Base-by-base conservation (phyloP, 2,329 filamentous ascomycete species). In the Penicillium verrucosum region DNA sequence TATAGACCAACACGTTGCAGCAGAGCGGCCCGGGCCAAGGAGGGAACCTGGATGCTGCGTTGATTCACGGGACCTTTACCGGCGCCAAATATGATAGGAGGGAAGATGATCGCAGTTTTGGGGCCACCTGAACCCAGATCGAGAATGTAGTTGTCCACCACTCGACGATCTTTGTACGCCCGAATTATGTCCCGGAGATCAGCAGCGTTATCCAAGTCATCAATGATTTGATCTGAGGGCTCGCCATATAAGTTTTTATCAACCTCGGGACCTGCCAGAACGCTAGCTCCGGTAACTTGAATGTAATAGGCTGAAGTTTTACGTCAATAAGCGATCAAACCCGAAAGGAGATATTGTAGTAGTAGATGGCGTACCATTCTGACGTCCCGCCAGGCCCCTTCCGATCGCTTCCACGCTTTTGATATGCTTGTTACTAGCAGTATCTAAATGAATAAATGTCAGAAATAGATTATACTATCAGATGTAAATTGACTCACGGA, bases 71-170 rank as follows among this genome's bases (percentile, higher is more conserved):
- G 30, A 32, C 30, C 30, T 14, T 14, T 32, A 32, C 30, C 30
- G 11, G 30, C 30, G 11, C 30, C 30, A 32, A 14, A 12, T 32
- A 32, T 32, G 30, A 32, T 32, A 32, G 30, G 30, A 6, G 30
- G 30, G 5, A 32, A 32, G 30, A 32, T 6, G 30, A 32, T 32
- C 30, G 30, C 30, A 14, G 30, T 32, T 32, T 32, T 32, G 30
- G 30, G 30, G 30, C 30, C 30, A 32, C 5, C 66, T 4, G 71
- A 70, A 6, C 73, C 75, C 0, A 80, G 75, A 0, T 69, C 75
- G 0, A 87, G 74, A 23, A 90, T 80, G 32, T 89, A 78, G 67
- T 85, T 83, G 70, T 92, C 89, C 4, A 89, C 82, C 59, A 85
- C 76, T 25, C 87, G 82, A 71, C 90, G 88, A 25, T 78, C 62